Evolutionary conservation across 2,329 filamentous ascomycete species (phyloP).

Genomic region (Neurospora sp.): DNA sequence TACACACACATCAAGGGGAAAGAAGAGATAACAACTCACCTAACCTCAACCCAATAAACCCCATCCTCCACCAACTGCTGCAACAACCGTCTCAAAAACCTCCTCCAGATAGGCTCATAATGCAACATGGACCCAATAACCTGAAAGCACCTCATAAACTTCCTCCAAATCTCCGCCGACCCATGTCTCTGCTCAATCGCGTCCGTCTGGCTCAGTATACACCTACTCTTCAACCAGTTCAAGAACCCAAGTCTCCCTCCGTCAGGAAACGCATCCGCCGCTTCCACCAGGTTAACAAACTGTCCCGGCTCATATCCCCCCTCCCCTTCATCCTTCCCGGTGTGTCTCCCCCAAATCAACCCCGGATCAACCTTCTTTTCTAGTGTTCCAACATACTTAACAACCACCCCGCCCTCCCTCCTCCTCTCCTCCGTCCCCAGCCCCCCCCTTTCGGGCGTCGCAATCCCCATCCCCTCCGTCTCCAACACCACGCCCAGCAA

Average conservation of each 20-base stretch:
- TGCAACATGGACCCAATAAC: conserved; percentile 67
- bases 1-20: neutral
- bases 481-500: conserved; percentile 62
- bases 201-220: conserved; percentile 62
- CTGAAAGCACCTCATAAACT: conserved; percentile 67
- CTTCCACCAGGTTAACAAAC: conserved; percentile 48
- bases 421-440: conserved; percentile 45
- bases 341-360: neutral
- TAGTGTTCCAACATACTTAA: neutral
- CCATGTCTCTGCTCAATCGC: conserved; percentile 74
- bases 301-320: conserved; percentile 48
- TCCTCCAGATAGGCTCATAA: conserved; percentile 83
- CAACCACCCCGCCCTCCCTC: conserved; percentile 31
- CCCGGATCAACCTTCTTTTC: neutral
- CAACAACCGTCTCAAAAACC: conserved; percentile 64
- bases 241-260: conserved; percentile 65
- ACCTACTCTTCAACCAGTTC: conserved; percentile 65
- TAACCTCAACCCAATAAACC: conserved; percentile 74
- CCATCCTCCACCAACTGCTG: conserved; percentile 67
- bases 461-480: conserved; percentile 65
- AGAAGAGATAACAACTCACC: conserved; percentile 24
- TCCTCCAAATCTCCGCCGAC: conserved; percentile 73
- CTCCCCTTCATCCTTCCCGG: neutral
- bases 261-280: conserved; percentile 65
- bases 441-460: conserved; percentile 38